Conservation (phyloP, 2,329 filamentous ascomycete genomes). For the Exophiala sp. region DNA sequence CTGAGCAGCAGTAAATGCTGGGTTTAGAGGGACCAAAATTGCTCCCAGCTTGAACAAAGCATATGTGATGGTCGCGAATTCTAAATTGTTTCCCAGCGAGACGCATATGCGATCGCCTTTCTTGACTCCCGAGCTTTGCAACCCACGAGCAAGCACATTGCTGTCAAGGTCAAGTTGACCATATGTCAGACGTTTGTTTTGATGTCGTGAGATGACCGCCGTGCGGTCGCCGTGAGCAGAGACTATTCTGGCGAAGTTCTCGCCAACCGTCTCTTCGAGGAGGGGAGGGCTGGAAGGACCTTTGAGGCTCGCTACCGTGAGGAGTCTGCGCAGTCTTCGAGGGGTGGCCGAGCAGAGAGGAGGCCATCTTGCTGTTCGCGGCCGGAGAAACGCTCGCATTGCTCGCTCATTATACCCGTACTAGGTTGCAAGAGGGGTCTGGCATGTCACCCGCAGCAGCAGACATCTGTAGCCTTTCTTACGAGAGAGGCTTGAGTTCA, state of each 20-base stretch:
- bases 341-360: background rate
- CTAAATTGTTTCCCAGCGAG: slow-evolving; percentile 77
- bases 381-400: slow-evolving; percentile 20
- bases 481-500: background rate
- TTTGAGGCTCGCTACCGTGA: slow-evolving; percentile 21
- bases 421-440: background rate
- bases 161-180: slow-evolving; percentile 61
- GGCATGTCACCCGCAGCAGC: background rate
- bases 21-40: slow-evolving; percentile 88
- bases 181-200: slow-evolving; percentile 68
- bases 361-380: slow-evolving; percentile 6
- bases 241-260: slow-evolving; percentile 46
- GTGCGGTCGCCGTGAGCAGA: slow-evolving; percentile 43
- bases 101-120: slow-evolving; percentile 70
- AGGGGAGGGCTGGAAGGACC: slow-evolving; percentile 38
- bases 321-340: slow-evolving; percentile 11
- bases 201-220: slow-evolving; percentile 60
- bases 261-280: slow-evolving; percentile 45
- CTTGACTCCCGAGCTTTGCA: slow-evolving; percentile 27
- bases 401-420: slow-evolving; percentile 8
- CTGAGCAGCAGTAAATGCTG: slow-evolving; percentile 77
- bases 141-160: slow-evolving; percentile 27
- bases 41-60: slow-evolving; percentile 93
- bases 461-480: background rate
- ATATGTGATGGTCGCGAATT: slow-evolving; percentile 76